Conservation (phyloP, 805 yeast species). For the Candida gorgasii region DNA sequence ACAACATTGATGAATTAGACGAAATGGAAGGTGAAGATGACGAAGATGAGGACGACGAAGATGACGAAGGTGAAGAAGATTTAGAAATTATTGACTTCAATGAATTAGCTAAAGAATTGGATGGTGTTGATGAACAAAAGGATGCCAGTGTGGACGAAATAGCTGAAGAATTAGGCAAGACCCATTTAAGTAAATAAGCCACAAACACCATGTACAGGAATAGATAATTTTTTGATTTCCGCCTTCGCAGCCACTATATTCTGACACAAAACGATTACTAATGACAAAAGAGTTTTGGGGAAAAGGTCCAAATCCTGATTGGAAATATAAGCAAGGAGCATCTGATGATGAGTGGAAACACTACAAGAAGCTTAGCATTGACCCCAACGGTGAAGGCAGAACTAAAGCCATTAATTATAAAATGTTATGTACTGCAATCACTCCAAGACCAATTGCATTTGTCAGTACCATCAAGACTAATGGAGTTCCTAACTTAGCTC, state of each 20-base stretch:
- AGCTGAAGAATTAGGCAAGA: constrained; percentile 58
- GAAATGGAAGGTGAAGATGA: constrained; percentile 85
- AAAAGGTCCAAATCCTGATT: constrained; percentile 27
- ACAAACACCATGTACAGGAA: no score
- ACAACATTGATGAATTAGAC: constrained; percentile 84
- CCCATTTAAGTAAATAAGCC: constrained; percentile 36
- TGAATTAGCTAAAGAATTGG: constrained; percentile 55
- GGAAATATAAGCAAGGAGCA: constrained; percentile 48
- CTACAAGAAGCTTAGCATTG: constrained; percentile 42
- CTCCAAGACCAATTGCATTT: constrained; percentile 64
- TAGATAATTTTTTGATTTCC: background rate
- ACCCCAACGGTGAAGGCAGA: constrained; percentile 47
- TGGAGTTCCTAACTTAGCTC: constrained; percentile 54
- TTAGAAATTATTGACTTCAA: constrained; percentile 36
- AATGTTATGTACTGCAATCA: constrained; percentile 50
- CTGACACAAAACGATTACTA: no score
- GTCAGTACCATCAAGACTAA: constrained; percentile 46
- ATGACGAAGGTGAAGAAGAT: constrained; percentile 59
- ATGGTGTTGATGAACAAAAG: constrained; percentile 45
- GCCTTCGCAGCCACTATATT: constrained; percentile 1
- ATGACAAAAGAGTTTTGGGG: constrained; percentile 9
- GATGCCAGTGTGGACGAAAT: constrained; percentile 55
- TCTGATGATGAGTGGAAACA: constrained; percentile 46
- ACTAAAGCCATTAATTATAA: constrained; percentile 48
- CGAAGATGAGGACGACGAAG: constrained; percentile 65